These are phyloP conservation scores for Millerozyma acaciae DNA, from an alignment of 805 yeast genomes.

Conservation along the genomic window DNA sequence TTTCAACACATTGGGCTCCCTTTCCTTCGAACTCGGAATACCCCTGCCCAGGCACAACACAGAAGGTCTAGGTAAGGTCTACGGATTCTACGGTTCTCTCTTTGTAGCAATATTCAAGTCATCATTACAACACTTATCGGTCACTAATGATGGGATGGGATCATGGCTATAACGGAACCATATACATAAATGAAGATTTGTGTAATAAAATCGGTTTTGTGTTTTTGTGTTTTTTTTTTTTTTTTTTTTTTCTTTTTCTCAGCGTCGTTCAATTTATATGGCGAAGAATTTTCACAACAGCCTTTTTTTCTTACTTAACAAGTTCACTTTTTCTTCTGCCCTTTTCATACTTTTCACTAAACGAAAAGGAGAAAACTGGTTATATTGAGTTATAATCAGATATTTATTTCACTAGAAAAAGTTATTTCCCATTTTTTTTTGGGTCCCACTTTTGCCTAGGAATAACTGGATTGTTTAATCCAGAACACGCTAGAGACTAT, in stretches of 20 bases:
- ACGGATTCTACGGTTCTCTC: too few relatives aligned
- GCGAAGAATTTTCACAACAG: not conserved
- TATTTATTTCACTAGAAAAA: too few relatives aligned
- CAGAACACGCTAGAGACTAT: constrained; percentile 1
- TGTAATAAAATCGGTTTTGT: too few relatives aligned
- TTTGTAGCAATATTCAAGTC: too few relatives aligned
- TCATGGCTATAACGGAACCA: too few relatives aligned
- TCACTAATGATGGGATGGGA: too few relatives aligned
- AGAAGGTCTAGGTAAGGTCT: too few relatives aligned
- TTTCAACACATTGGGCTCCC: too few relatives aligned
- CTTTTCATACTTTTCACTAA: constrained; percentile 3
- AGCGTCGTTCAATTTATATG: not conserved
- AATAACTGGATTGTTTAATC: not conserved
- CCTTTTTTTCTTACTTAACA: constrained; percentile 2
- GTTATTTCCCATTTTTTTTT: constrained; percentile 6
- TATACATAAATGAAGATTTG: too few relatives aligned
- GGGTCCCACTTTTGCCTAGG: not conserved
- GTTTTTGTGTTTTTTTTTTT: constrained; percentile 1
- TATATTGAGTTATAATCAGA: constrained; percentile 15
- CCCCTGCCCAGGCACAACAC: too few relatives aligned
- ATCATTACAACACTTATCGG: too few relatives aligned
- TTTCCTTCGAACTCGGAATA: too few relatives aligned
- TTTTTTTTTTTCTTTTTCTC: constrained; percentile 4
- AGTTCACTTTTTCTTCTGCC: constrained; percentile 5
- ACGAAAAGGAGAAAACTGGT: constrained; percentile 9